phyloP scores from a whole-genome alignment of 768 basidiomycete species.

The Pisolithus tinctorius region DNA sequence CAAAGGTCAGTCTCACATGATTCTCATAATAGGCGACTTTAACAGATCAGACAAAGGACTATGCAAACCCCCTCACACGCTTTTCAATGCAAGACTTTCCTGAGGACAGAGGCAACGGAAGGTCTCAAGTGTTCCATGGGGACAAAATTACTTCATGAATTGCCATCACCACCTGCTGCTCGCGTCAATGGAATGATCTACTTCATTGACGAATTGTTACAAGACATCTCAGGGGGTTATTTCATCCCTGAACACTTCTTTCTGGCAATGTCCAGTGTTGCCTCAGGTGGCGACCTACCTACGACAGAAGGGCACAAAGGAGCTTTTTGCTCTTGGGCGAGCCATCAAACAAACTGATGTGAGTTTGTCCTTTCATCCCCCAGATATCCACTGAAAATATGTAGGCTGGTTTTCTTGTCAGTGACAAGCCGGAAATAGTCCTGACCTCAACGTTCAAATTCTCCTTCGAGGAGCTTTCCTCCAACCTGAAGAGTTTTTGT shows the following conservation, averaged over 20 bases:
- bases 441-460: too few species aligned
- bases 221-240: neutral
- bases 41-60: too few species aligned
- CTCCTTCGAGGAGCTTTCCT: neutral
- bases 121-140: neutral
- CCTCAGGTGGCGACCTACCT: too few species aligned
- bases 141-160: neutral
- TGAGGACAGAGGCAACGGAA: neutral
- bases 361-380: too few species aligned
- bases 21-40: too few species aligned
- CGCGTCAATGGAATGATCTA: slow-evolving; percentile 3
- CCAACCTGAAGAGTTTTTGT: neutral
- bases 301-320: too few species aligned
- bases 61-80: neutral
- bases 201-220: slow-evolving; percentile 14
- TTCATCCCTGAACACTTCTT: slow-evolving; percentile 8
- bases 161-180: neutral
- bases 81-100: slow-evolving; percentile 9
- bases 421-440: too few species aligned
- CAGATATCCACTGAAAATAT: too few species aligned
- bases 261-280: neutral
- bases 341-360: too few species aligned
- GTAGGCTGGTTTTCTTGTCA: too few species aligned
- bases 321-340: too few species aligned
- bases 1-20: slow-evolving; percentile 4